Conservation (phyloP, 257 asterid species). For the Solanum sejunctum region DNA sequence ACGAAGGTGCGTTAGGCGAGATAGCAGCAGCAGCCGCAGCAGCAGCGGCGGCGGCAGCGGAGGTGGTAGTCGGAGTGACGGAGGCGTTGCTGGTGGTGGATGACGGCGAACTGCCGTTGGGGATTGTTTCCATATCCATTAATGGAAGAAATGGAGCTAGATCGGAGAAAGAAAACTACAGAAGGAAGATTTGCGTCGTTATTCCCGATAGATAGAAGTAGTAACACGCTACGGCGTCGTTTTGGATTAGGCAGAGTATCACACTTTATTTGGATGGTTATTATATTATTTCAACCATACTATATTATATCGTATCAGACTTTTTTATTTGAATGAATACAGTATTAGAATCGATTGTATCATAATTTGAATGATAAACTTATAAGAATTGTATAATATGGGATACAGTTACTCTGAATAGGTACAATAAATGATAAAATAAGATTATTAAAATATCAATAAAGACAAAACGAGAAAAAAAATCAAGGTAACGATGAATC, state of each 20-base stretch:
- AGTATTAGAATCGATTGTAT: no score
- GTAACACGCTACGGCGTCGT: background rate
- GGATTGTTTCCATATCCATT: slow-evolving; percentile 59
- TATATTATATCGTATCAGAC: no score
- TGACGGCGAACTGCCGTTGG: slow-evolving; percentile 36
- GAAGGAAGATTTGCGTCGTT: background rate
- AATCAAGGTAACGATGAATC: no score
- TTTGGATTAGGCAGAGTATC: background rate
- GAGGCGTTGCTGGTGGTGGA: background rate
- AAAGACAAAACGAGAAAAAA: no score
- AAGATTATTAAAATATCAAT: no score
- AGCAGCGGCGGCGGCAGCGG: background rate
- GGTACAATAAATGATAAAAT: no score
- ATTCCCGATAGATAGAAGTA: background rate
- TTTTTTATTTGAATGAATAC: no score
- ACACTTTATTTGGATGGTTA: no score
- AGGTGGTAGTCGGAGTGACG: background rate
- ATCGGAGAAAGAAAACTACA: background rate
- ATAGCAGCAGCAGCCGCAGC: background rate
- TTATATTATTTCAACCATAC: background rate
- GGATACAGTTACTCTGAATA: no score
- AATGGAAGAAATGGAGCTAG: background rate
- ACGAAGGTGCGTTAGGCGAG: slow-evolving; percentile 23
- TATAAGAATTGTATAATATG: no score
- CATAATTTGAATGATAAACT: no score